Conservation (phyloP, 83 land plant genomes). For the Picea abies region DNA sequence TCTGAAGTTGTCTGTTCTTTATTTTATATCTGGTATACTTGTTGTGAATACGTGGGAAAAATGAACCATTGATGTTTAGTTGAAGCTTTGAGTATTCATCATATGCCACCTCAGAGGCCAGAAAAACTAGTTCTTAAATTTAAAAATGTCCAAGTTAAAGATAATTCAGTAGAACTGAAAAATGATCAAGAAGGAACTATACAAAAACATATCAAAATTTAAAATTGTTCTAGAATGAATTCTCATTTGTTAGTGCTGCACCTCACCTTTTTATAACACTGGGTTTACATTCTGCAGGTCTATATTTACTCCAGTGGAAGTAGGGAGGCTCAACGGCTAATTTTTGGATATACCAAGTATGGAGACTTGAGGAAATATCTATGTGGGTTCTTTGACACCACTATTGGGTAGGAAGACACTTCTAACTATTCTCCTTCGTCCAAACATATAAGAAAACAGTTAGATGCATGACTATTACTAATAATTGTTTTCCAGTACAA, state of each 20-base stretch:
- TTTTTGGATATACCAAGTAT: slow-evolving; percentile 87
- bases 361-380: slow-evolving; percentile 90
- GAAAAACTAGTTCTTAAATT: too few species aligned
- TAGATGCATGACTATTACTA: too few species aligned
- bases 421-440: not conserved
- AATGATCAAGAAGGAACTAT: not conserved
- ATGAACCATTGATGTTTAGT: too few species aligned
- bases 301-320: slow-evolving; percentile 99
- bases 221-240: not conserved
- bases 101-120: too few species aligned
- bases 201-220: not conserved
- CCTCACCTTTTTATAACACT: not conserved
- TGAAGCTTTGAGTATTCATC: too few species aligned
- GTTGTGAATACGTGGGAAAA: too few species aligned
- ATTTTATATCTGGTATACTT: too few species aligned
- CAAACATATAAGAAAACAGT: not conserved
- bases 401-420: slow-evolving; percentile 65
- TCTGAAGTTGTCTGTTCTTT: too few species aligned
- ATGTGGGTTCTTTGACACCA: slow-evolving; percentile 95
- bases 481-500: not conserved
- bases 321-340: slow-evolving; percentile 90
- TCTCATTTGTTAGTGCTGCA: not conserved
- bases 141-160: too few species aligned
- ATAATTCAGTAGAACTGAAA: too few species aligned
- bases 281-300: slow-evolving; percentile 40